Percentiles rank a stretch among this genome's conserved stretches.
These are phyloP conservation scores for Teratosphaeria destructans DNA, from an alignment of 2,329 filamentous ascomycete genomes.

Conservation along the genomic window DNA sequence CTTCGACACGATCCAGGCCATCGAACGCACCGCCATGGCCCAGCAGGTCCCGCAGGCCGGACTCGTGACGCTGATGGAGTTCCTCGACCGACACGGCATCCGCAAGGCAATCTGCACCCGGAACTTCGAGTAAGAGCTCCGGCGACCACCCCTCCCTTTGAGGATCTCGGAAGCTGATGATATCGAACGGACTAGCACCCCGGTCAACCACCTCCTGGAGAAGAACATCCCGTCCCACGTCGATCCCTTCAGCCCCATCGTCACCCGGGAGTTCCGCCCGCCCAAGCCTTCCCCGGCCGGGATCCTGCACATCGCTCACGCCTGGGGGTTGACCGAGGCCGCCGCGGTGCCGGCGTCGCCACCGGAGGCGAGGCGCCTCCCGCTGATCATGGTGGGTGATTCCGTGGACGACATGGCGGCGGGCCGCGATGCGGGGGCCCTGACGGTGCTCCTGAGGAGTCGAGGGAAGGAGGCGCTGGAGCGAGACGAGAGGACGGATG, in stretches of 20 bases:
- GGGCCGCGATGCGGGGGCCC: constrained; percentile 69
- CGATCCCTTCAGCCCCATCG: constrained; percentile 57
- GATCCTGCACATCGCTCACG: constrained; percentile 70
- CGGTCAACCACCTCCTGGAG: constrained; percentile 61
- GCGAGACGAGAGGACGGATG: constrained; percentile 22
- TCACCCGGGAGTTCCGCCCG: constrained; percentile 72
- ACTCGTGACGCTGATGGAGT: constrained; percentile 66
- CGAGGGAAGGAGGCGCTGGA: constrained; percentile 27
- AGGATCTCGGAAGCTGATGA: not conserved
- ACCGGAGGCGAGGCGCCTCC: constrained; percentile 11
- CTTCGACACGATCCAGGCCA: constrained; percentile 61
- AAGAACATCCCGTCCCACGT: constrained; percentile 60
- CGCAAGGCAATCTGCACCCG: constrained; percentile 83
- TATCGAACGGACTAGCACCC: constrained; percentile 32
- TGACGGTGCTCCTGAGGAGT: constrained; percentile 65
- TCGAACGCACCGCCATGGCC: constrained; percentile 74
- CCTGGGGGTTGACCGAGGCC: constrained; percentile 51
- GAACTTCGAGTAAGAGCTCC: constrained; percentile 76
- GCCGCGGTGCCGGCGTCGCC: constrained; percentile 19
- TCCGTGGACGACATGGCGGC: constrained; percentile 90
- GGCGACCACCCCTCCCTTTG: constrained; percentile 10
- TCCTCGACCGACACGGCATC: constrained; percentile 57
- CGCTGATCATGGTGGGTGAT: constrained; percentile 45
- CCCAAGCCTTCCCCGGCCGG: constrained; percentile 85
- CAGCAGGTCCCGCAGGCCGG: constrained; percentile 74